Evolutionary conservation across 140 eudicot species (phyloP).

Genomic region (Erigeron philadelphicus): DNA sequence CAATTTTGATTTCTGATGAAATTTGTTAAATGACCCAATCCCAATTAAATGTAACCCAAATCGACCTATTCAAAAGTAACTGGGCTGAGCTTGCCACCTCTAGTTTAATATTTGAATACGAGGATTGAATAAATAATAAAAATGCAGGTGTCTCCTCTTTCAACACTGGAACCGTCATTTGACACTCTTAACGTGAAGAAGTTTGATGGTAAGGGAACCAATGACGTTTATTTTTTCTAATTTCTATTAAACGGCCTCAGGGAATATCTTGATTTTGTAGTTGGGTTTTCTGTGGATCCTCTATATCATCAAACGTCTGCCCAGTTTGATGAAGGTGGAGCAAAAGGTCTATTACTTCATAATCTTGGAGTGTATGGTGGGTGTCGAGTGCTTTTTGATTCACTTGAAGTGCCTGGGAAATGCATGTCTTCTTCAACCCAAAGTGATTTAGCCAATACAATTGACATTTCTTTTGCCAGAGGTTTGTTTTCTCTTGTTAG

Average conservation of each 20-base stretch:
- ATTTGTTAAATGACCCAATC: neutral
- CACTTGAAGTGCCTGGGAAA: constrained; percentile 71
- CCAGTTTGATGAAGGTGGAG: constrained; percentile 96
- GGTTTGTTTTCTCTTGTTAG: constrained; percentile 37
- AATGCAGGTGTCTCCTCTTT: constrained; percentile 70
- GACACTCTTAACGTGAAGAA: constrained; percentile 78
- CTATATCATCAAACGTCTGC: constrained; percentile 94
- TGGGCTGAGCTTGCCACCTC: neutral
- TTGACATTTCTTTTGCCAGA: constrained; percentile 61
- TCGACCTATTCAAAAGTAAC: neutral
- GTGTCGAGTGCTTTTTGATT: constrained; percentile 83
- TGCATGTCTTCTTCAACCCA: constrained; percentile 37
- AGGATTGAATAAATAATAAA: constrained; percentile 1
- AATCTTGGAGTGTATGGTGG: constrained; percentile 82
- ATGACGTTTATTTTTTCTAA: neutral
- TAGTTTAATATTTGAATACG: constrained; percentile 3
- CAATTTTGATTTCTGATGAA: too few species aligned
- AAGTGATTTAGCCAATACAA: constrained; percentile 27
- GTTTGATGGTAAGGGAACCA: constrained; percentile 52
- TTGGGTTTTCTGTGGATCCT: constrained; percentile 90
- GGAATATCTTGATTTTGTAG: constrained; percentile 30
- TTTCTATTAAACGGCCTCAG: constrained; percentile 6
- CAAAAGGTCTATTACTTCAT: constrained; percentile 73
- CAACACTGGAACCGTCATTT: constrained; percentile 82
- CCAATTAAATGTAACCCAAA: neutral